Percentiles rank a stretch among this genome's conserved stretches.
Conservation (phyloP, 345 rosid species). For the Brassica juncea region DNA sequence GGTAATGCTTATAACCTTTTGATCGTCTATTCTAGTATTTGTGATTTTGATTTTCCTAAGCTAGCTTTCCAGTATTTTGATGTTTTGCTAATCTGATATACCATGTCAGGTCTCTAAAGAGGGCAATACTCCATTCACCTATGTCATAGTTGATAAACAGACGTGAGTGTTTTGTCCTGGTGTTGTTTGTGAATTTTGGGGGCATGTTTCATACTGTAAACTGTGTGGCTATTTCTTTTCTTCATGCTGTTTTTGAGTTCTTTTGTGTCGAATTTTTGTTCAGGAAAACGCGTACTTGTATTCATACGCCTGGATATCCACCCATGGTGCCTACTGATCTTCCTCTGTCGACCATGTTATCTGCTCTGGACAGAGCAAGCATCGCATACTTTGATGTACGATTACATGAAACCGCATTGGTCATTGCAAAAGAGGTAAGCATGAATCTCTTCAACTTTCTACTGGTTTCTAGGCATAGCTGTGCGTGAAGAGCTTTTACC, state of each 20-base stretch:
- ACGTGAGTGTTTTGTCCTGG: conserved; percentile 52
- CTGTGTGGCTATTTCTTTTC: no score
- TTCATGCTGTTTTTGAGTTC: no score
- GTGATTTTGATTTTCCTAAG: no score
- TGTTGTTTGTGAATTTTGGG: conserved; percentile 19
- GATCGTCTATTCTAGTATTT: background rate
- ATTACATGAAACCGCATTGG: conserved; percentile 59
- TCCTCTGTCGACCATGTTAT: conserved; percentile 45
- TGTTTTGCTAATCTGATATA: no score
- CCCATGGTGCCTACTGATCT: conserved; percentile 66
- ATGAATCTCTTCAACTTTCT: conserved; percentile 5
- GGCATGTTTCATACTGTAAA: background rate
- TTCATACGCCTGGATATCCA: conserved; percentile 82
- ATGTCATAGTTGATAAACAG: conserved; percentile 74
- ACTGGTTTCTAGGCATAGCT: background rate
- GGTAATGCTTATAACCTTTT: conserved; percentile 40
- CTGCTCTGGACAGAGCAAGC: conserved; percentile 64
- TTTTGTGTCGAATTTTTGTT: no score
- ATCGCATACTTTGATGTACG: conserved; percentile 75
- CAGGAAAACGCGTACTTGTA: conserved; percentile 78
- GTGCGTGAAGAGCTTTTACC: background rate
- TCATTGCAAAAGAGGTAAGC: conserved; percentile 73
- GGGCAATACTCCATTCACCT: conserved; percentile 86
- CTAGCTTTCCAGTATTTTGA: no score
- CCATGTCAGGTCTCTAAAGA: conserved; percentile 54